Conservation (phyloP, 1,139 yeast species). For the Taiozyma sp. region DNA sequence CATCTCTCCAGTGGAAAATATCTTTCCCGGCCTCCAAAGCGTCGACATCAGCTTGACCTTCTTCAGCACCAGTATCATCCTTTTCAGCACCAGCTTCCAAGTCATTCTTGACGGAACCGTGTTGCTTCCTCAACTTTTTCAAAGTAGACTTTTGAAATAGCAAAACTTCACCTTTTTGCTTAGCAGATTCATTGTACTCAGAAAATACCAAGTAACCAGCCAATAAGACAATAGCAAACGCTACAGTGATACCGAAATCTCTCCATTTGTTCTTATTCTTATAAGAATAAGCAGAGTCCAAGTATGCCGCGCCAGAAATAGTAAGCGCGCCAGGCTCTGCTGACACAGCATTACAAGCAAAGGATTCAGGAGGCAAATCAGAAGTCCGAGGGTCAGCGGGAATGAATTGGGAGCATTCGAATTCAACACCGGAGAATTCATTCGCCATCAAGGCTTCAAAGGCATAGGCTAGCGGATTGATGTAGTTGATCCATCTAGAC, state of each 20-base stretch:
- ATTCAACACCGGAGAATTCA: slow-evolving; percentile 38
- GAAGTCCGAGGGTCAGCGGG: slow-evolving; percentile 33
- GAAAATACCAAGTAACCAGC: too few species aligned
- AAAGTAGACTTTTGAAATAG: too few species aligned
- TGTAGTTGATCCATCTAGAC: slow-evolving; percentile 76
- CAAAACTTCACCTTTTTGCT: too few species aligned
- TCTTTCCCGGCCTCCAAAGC: too few species aligned
- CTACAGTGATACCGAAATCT: slow-evolving; percentile 62
- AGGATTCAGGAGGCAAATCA: slow-evolving; percentile 40
- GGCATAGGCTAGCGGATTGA: slow-evolving; percentile 66
- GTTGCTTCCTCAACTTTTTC: too few species aligned
- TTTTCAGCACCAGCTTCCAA: too few species aligned
- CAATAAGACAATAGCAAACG: slow-evolving; percentile 30
- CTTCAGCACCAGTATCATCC: too few species aligned
- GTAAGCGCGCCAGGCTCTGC: slow-evolving; percentile 48
- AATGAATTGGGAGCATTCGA: slow-evolving; percentile 39
- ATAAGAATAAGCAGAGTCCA: slow-evolving; percentile 53
- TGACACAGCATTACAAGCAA: slow-evolving; percentile 63
- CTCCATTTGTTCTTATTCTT: slow-evolving; percentile 70
- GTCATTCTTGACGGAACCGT: too few species aligned
- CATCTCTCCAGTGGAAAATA: too few species aligned
- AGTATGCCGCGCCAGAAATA: slow-evolving; percentile 58
- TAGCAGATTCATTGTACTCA: too few species aligned
- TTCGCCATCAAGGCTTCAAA: slow-evolving; percentile 66
- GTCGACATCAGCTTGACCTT: too few species aligned